Conservation (phyloP, 2,329 filamentous ascomycete genomes). For the Phaeophleospora eucalypticola region DNA sequence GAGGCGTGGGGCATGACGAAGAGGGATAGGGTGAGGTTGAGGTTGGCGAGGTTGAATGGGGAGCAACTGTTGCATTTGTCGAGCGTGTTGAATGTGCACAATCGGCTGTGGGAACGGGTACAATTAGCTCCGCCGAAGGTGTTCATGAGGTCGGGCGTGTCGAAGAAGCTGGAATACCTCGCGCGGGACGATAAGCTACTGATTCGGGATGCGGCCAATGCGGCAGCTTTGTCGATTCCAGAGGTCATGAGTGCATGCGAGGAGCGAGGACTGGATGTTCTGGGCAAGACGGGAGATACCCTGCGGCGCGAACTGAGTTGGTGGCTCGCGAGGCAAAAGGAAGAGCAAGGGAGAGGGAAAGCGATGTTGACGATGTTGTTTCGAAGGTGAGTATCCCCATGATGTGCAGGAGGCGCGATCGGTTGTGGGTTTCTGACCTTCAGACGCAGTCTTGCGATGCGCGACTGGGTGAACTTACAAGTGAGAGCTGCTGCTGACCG, state of each 20-base stretch:
- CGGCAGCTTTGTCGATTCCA: conserved; percentile 46
- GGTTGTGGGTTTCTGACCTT: not conserved
- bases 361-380: conserved; percentile 34
- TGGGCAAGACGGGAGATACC: conserved; percentile 24
- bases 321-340: conserved; percentile 40
- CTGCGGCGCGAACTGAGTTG: conserved; percentile 31
- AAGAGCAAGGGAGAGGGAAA: conserved; percentile 32
- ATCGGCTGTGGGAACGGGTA: conserved; percentile 41
- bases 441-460: conserved; percentile 6
- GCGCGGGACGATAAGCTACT: conserved; percentile 68
- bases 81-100: conserved; percentile 39
- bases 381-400: conserved; percentile 26
- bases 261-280: conserved; percentile 33
- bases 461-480: conserved; percentile 18
- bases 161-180: conserved; percentile 58
- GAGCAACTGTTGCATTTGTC: conserved; percentile 42
- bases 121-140: conserved; percentile 45
- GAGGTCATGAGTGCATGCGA: conserved; percentile 37
- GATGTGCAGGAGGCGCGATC: too few relatives aligned
- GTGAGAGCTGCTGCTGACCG: conserved; percentile 14
- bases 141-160: conserved; percentile 54
- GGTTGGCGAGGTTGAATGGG: conserved; percentile 28
- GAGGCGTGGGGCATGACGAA: conserved; percentile 41
- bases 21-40: conserved; percentile 9
- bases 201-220: conserved; percentile 53